Conservation (phyloP, 176 grass and related monocot genomes). For the Cenchrus americanus region DNA sequence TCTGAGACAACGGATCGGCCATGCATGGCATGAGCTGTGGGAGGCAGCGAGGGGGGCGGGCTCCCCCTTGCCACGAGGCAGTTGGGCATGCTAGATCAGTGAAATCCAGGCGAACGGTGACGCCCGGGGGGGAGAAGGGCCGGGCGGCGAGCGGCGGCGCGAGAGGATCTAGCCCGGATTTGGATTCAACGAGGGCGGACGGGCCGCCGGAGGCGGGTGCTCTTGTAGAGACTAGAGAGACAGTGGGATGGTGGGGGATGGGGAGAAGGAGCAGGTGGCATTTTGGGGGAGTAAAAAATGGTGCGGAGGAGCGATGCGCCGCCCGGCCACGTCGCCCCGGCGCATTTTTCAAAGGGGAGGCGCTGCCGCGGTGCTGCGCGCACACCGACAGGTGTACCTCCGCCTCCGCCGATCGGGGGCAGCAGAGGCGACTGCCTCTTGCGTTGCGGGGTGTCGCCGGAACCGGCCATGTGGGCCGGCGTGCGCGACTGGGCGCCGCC, state of each 20-base stretch:
- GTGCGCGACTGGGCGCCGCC: neutral
- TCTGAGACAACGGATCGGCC: neutral
- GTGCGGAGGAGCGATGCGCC: slow-evolving; percentile 41
- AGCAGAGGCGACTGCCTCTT: neutral
- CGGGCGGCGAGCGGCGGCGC: neutral
- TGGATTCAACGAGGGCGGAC: slow-evolving; percentile 23
- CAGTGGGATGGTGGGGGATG: neutral
- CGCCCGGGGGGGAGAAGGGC: neutral
- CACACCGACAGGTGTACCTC: slow-evolving; percentile 49
- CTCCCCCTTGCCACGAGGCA: slow-evolving; percentile 3
- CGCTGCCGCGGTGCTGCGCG: slow-evolving; percentile 44
- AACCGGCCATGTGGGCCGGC: slow-evolving; percentile 35
- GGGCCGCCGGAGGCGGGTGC: slow-evolving; percentile 17
- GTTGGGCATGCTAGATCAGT: neutral
- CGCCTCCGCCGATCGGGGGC: slow-evolving; percentile 34
- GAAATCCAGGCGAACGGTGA: neutral
- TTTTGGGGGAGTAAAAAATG: slow-evolving; percentile 48
- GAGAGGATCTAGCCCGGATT: slow-evolving; percentile 32
- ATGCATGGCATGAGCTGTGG: neutral
- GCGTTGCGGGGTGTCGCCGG: slow-evolving; percentile 37
- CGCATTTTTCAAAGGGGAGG: slow-evolving; percentile 31
- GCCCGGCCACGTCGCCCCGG: slow-evolving; percentile 56
- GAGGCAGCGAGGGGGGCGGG: neutral
- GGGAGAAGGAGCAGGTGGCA: slow-evolving; percentile 8
- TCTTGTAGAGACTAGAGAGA: slow-evolving; percentile 11